These are phyloP conservation scores for Fusarium secorum DNA, from an alignment of 2,329 filamentous ascomycete genomes.

Conservation along the genomic window DNA sequence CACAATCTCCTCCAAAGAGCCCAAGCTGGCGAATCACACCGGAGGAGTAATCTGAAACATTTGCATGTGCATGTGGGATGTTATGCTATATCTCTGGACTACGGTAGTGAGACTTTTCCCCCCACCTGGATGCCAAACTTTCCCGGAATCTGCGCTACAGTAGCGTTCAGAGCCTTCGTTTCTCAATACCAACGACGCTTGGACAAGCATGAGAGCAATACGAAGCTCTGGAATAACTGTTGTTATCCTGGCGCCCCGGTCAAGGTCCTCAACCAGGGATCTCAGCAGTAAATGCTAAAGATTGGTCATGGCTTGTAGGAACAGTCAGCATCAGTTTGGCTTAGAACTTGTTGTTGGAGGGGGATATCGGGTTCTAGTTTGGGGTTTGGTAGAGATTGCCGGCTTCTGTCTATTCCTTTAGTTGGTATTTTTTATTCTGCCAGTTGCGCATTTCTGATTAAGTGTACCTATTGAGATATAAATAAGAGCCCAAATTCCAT, in stretches of 20 bases:
- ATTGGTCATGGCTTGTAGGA: accelerated
- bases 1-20: accelerated
- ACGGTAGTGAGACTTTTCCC: neutral
- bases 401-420: neutral
- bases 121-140: accelerated
- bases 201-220: neutral
- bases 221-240: accelerated
- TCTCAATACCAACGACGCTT: neutral
- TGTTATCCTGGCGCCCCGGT: accelerated
- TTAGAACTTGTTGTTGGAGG: neutral
- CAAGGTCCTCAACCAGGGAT: too few species aligned
- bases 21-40: too few species aligned
- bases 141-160: accelerated
- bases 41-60: too few species aligned
- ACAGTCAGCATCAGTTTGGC: accelerated
- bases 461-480: neutral
- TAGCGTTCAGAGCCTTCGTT: accelerated
- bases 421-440: neutral
- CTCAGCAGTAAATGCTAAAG: too few species aligned
- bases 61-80: too few species aligned
- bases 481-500: too few species aligned
- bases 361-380: too few species aligned
- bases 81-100: accelerated
- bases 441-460: neutral
- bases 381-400: neutral